Conservation (phyloP, 805 yeast genomes). For the Kodamaea sagamina region DNA sequence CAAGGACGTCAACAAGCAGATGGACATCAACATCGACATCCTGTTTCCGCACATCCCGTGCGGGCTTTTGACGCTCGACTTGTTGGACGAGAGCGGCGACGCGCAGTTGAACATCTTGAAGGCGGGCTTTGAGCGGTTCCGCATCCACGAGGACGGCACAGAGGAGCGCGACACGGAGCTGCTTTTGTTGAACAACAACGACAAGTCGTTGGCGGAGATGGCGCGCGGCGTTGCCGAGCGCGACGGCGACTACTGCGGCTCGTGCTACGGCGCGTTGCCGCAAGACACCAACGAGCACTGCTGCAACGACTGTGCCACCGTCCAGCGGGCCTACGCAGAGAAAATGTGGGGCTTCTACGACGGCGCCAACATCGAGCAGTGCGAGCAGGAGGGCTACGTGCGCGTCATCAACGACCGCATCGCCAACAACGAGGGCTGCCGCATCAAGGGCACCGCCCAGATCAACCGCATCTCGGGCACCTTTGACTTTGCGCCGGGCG, state of each 20-base stretch:
- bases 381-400: constrained; percentile 88
- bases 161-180: constrained; percentile 14
- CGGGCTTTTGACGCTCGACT: constrained; percentile 75
- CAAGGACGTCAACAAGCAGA: constrained; percentile 69
- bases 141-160: constrained; percentile 48
- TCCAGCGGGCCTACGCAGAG: constrained; percentile 73
- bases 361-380: constrained; percentile 83
- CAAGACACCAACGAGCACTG: constrained; percentile 61
- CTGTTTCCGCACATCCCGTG: constrained; percentile 87
- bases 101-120: constrained; percentile 69
- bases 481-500: constrained; percentile 95
- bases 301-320: constrained; percentile 85
- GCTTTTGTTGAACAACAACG: constrained; percentile 17
- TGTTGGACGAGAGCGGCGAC: constrained; percentile 89
- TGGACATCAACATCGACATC: constrained; percentile 80
- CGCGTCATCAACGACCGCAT: constrained; percentile 56
- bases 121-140: constrained; percentile 69
- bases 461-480: constrained; percentile 88
- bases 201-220: constrained; percentile 27
- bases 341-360: constrained; percentile 88
- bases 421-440: constrained; percentile 73
- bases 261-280: constrained; percentile 83
- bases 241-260: constrained; percentile 64
- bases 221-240: constrained; percentile 36
- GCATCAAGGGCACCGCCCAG: constrained; percentile 74